Percentiles rank a stretch among this genome's conserved stretches.
phyloP scores from a whole-genome alignment of 371 early-diverging fungal species.

The Rhizopus arrhizus region DNA sequence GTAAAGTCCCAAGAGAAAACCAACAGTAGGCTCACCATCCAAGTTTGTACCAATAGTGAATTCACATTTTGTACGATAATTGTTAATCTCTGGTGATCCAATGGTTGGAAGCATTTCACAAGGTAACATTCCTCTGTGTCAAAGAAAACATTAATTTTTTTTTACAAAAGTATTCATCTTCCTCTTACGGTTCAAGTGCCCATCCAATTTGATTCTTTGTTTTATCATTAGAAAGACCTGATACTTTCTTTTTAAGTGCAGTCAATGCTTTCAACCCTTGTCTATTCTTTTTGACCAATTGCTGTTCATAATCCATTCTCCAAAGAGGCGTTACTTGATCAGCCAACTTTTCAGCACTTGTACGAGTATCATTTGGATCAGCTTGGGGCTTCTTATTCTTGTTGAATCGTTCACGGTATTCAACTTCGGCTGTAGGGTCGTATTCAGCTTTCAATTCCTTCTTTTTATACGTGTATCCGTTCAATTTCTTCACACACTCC shows the following conservation, averaged over 20 bases:
- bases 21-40: conserved; percentile 61
- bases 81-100: conserved; percentile 65
- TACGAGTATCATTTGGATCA: conserved; percentile 46
- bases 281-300: conserved; percentile 44
- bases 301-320: conserved; percentile 46
- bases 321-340: conserved; percentile 78
- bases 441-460: conserved; percentile 37
- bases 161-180: background rate
- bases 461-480: conserved; percentile 42
- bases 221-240: conserved; percentile 22
- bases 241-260: conserved; percentile 33
- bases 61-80: conserved; percentile 84
- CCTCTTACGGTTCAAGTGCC: conserved; percentile 11
- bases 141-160: background rate
- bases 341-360: conserved; percentile 63
- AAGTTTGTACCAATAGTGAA: conserved; percentile 71
- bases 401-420: conserved; percentile 34
- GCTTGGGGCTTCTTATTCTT: conserved; percentile 25
- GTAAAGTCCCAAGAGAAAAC: conserved; percentile 71
- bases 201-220: conserved; percentile 33
- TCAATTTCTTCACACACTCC: conserved; percentile 38
- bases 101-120: conserved; percentile 56
- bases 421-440: conserved; percentile 24
- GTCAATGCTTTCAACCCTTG: conserved; percentile 28
- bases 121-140: conserved; percentile 26